Conservation (phyloP, 805 yeast genomes). For the Torulaspora quercuum region DNA sequence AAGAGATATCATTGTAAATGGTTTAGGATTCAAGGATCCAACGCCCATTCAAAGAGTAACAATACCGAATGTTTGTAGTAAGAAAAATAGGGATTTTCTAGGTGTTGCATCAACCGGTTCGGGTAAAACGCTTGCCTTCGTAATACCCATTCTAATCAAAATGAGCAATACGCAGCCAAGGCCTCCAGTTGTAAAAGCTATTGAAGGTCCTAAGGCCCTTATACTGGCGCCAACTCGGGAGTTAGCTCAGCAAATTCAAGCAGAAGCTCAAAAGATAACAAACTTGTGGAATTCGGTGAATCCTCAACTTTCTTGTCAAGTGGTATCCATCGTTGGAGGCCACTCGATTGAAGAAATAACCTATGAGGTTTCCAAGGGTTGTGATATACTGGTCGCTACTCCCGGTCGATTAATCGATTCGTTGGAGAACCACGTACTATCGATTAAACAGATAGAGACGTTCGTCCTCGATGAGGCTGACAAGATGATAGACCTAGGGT, state of each 20-base stretch:
- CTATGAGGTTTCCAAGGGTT: constrained; percentile 52
- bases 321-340: constrained; percentile 82
- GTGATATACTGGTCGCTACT: constrained; percentile 84
- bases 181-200: constrained; percentile 42
- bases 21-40: constrained; percentile 58
- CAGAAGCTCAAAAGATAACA: constrained; percentile 56
- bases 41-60: constrained; percentile 91
- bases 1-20: constrained; percentile 36
- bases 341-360: constrained; percentile 76
- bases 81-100: constrained; percentile 54
- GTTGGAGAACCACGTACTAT: constrained; percentile 61
- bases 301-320: constrained; percentile 37
- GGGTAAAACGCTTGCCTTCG: constrained; percentile 85
- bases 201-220: constrained; percentile 69
- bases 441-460: constrained; percentile 57
- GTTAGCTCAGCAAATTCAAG: constrained; percentile 80
- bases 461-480: constrained; percentile 92
- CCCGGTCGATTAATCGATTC: constrained; percentile 90
- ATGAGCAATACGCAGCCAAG: constrained; percentile 47
- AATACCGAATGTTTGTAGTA: constrained; percentile 60
- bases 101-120: constrained; percentile 98
- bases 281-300: constrained; percentile 33
- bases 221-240: constrained; percentile 92
- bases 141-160: constrained; percentile 66
- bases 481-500: constrained; percentile 92